Conservation (phyloP, 2,329 filamentous ascomycete species). For the Sclerotinia borealis region DNA sequence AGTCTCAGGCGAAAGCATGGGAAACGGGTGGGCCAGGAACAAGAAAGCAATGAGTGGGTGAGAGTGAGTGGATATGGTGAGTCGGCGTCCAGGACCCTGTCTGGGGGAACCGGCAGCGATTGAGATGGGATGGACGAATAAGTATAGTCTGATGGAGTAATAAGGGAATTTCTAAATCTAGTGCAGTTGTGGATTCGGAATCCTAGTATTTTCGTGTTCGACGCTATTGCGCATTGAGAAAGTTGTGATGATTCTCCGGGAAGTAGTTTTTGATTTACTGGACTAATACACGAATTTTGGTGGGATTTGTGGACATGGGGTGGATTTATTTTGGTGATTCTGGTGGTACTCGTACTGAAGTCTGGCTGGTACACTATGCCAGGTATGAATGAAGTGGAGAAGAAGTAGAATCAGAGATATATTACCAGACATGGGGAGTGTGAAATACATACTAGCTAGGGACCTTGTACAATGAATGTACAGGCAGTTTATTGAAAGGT, state of each 20-base stretch:
- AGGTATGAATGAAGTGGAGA: background rate
- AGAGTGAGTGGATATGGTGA: conserved; percentile 8
- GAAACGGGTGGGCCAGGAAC: conserved; percentile 26
- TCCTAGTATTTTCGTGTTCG: conserved; percentile 13
- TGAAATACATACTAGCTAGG: background rate
- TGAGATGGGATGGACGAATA: conserved; percentile 22
- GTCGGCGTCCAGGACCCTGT: conserved; percentile 20
- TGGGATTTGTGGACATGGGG: background rate
- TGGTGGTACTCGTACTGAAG: background rate
- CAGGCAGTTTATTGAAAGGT: background rate
- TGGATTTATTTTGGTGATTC: background rate
- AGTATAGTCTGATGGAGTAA: background rate
- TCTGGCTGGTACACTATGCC: conserved; percentile 5
- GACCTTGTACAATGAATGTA: background rate
- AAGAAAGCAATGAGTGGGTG: conserved; percentile 17
- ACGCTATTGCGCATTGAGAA: conserved; percentile 11
- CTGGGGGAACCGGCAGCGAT: conserved; percentile 23
- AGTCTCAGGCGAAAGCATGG: conserved; percentile 22
- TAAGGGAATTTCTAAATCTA: conserved; percentile 21
- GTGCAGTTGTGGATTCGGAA: conserved; percentile 1
- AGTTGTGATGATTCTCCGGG: conserved; percentile 6
- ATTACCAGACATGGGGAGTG: background rate
- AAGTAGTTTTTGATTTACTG: no score
- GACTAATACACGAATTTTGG: no score
- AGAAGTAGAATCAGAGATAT: background rate